These are phyloP conservation scores for Auricularia cornea DNA, from an alignment of 768 basidiomycete species.

Conservation along the genomic window DNA sequence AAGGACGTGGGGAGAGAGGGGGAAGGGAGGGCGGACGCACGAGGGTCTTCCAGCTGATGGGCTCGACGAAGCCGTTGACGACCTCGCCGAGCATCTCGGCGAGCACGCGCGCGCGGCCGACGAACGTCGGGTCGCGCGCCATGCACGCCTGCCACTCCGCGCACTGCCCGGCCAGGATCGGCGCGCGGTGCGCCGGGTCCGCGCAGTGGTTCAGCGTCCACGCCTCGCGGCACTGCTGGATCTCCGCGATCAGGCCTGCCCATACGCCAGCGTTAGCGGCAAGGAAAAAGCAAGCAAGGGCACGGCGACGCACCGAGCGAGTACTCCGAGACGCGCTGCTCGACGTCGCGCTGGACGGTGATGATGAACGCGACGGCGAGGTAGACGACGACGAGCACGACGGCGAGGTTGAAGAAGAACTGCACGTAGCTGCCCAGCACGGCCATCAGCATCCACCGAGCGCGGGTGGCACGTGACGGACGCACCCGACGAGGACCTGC, in stretches of 20 bases:
- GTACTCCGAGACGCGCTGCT: slow-evolving; percentile 77
- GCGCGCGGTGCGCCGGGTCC: slow-evolving; percentile 49
- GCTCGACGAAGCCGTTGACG: slow-evolving; percentile 93
- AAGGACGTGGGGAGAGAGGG: too few relatives aligned
- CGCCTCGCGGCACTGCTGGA: slow-evolving; percentile 72
- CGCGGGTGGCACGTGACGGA: background rate
- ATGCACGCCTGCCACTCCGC: slow-evolving; percentile 89
- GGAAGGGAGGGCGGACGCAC: slow-evolving; percentile 35
- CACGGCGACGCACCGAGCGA: too few relatives aligned
- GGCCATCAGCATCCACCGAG: background rate
- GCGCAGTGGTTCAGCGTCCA: slow-evolving; percentile 81
- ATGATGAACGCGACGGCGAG: slow-evolving; percentile 78
- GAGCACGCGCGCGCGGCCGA: slow-evolving; percentile 82
- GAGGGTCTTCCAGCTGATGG: slow-evolving; percentile 95
- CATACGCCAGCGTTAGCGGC: too few relatives aligned
- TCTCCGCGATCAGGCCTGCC: slow-evolving; percentile 91
- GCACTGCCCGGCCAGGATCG: slow-evolving; percentile 84
- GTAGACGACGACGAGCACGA: slow-evolving; percentile 78
- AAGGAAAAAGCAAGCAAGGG: too few relatives aligned
- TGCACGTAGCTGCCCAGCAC: slow-evolving; percentile 64
- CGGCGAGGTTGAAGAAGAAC: slow-evolving; percentile 85
- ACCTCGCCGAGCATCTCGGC: slow-evolving; percentile 95
- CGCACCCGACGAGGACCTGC: background rate
- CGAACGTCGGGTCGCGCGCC: slow-evolving; percentile 85
- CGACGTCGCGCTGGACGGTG: slow-evolving; percentile 85